Conservation (phyloP, 2,329 filamentous ascomycete species). For the Aspergillus sp. region DNA sequence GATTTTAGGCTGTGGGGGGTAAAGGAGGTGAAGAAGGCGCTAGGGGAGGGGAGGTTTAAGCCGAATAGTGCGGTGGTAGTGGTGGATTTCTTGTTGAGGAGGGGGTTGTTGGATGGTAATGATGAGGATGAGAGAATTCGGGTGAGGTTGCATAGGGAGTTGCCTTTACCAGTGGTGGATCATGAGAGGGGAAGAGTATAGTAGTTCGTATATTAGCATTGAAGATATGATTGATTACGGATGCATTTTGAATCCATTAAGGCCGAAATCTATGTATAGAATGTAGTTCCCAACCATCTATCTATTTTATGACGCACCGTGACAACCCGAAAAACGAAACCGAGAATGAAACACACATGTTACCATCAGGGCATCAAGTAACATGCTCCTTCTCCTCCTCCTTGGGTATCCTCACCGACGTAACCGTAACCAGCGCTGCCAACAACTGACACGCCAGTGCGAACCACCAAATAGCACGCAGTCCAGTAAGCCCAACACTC, state of each 20-base stretch:
- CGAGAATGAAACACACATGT: not conserved
- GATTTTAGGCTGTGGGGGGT: slow-evolving; percentile 31
- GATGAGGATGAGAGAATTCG: not conserved
- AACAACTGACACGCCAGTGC: slow-evolving; percentile 39
- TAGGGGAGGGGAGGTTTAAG: slow-evolving; percentile 33
- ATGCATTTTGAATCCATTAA: too few species aligned
- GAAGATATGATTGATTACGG: not conserved
- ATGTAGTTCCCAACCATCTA: not conserved
- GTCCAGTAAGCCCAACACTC: slow-evolving; percentile 35
- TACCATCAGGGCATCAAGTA: not conserved
- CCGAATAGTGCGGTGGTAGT: slow-evolving; percentile 35
- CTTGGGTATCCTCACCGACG: slow-evolving; percentile 46
- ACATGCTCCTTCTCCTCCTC: slow-evolving; percentile 43
- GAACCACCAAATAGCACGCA: slow-evolving; percentile 47
- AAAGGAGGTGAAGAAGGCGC: slow-evolving; percentile 27
- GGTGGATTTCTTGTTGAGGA: slow-evolving; percentile 31
- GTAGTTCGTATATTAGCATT: too few species aligned
- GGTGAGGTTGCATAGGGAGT: not conserved
- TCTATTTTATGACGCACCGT: not conserved
- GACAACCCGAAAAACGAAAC: not conserved
- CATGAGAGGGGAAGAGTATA: not conserved
- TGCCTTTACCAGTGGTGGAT: not conserved
- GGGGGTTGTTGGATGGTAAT: not conserved
- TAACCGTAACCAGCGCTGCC: slow-evolving; percentile 38
- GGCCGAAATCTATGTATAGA: not conserved